phyloP scores from a whole-genome alignment of 176 grass and related monocot genomes.

The Puccinellia tenuiflora region DNA sequence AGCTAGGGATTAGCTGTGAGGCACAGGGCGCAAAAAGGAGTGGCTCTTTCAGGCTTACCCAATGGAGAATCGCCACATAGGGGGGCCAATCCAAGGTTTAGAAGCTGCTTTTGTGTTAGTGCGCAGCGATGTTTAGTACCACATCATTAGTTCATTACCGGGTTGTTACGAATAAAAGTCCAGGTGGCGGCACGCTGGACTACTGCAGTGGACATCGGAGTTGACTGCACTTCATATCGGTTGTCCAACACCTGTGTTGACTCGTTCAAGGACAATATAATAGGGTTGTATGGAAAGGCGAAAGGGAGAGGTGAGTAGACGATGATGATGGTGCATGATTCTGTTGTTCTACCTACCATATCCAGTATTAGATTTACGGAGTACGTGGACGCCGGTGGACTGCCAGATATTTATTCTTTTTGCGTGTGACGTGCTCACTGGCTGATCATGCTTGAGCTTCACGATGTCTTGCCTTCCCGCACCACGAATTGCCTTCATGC shows the following conservation, averaged over 20 bases:
- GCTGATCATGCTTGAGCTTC: neutral
- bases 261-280: slow-evolving; percentile 26
- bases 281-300: slow-evolving; percentile 10
- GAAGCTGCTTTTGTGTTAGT: slow-evolving; percentile 31
- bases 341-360: slow-evolving; percentile 27
- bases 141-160: neutral
- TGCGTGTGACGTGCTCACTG: neutral
- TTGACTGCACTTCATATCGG: neutral
- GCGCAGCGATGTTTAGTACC: slow-evolving; percentile 37
- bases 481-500: neutral
- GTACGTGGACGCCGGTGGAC: neutral
- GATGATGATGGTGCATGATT: slow-evolving; percentile 20
- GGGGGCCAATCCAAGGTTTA: neutral
- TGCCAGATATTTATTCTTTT: slow-evolving; percentile 20
- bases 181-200: slow-evolving; percentile 9
- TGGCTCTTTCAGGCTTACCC: slow-evolving; percentile 9
- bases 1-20: slow-evolving; percentile 73
- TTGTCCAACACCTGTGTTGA: slow-evolving; percentile 12
- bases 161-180: neutral
- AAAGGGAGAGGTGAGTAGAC: neutral
- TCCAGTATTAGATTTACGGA: slow-evolving; percentile 22
- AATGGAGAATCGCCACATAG: slow-evolving; percentile 34
- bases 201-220: neutral
- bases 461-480: neutral
- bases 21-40: slow-evolving; percentile 30